phyloP scores from a whole-genome alignment of 208 protist genomes.

The Blechomonas ayalai region DNA sequence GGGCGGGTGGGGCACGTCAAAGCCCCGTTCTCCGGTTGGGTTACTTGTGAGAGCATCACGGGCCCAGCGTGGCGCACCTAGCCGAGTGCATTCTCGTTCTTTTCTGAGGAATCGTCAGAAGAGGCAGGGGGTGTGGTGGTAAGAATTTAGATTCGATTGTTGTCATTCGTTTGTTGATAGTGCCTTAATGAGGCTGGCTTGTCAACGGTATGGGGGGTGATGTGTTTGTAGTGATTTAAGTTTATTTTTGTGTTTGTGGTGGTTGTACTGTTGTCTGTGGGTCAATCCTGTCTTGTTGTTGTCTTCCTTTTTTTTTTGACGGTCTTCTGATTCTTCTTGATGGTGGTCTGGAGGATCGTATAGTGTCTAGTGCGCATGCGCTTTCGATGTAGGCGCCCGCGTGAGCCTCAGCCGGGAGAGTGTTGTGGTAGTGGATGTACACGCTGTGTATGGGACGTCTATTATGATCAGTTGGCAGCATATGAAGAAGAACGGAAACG shows the following conservation, averaged over 20 bases:
- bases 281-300: constrained; percentile 4
- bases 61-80: not conserved
- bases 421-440: constrained; percentile 85
- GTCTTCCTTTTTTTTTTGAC: constrained; percentile 9
- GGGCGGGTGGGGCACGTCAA: too few relatives aligned
- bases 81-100: too few relatives aligned
- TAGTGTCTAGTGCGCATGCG: too few relatives aligned
- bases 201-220: too few relatives aligned
- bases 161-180: constrained; percentile 3
- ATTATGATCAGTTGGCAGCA: constrained; percentile 69
- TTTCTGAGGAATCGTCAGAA: too few relatives aligned
- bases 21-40: too few relatives aligned
- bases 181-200: not conserved
- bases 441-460: constrained; percentile 86
- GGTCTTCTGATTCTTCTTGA: constrained; percentile 3
- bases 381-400: constrained; percentile 49
- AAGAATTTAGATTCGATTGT: not conserved
- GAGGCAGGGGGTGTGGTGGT: not conserved
- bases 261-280: not conserved
- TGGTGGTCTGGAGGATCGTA: not conserved
- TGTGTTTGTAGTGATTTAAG: too few relatives aligned
- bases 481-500: constrained; percentile 25
- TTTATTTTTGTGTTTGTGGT: not conserved
- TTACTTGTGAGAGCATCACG: not conserved
- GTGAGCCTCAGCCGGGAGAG: constrained; percentile 61